A percentile compares a stretch with the other conserved stretches of the same genome.
Evolutionary conservation across 2,329 filamentous ascomycete species (phyloP).

Genomic region (Trichophaea hybrida): DNA sequence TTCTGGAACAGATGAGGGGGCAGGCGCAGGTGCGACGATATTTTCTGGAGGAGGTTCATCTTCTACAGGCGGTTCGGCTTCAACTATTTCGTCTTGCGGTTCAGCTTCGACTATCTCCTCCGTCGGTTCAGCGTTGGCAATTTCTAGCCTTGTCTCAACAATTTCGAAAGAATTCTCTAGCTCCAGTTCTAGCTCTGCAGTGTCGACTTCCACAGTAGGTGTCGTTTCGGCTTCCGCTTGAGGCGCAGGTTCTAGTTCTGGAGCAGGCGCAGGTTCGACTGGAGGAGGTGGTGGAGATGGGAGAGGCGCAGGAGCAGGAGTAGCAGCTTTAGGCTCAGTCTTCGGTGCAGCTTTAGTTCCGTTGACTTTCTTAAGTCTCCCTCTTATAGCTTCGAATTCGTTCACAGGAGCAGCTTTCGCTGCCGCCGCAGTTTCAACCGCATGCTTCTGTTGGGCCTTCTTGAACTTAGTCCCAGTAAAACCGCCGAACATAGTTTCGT

Average conservation of each 20-base stretch:
- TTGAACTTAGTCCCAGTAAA: conserved; percentile 36
- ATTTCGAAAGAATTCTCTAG: background rate
- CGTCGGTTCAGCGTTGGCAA: background rate
- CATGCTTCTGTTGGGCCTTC: conserved; percentile 30
- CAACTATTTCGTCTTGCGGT: background rate
- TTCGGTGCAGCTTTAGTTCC: background rate
- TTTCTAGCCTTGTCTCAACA: background rate
- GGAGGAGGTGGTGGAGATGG: conserved; percentile 4
- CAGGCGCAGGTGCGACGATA: background rate
- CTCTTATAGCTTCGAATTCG: background rate
- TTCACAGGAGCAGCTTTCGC: background rate
- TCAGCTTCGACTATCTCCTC: background rate
- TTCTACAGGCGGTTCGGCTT: background rate
- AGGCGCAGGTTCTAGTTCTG: background rate
- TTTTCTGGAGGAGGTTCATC: background rate
- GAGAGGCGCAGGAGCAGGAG: conserved; percentile 3
- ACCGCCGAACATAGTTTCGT: conserved; percentile 39
- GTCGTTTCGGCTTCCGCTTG: background rate
- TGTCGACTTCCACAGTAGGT: too few relatives aligned
- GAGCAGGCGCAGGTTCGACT: conserved; percentile 3
- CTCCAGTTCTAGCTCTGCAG: background rate
- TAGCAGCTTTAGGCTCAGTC: background rate
- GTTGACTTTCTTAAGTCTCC: background rate
- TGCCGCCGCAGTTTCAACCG: conserved; percentile 38
- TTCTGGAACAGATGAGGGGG: background rate